Percentiles rank a stretch among this genome's conserved stretches.
These are phyloP conservation scores for Sechiopsis laciniata DNA, from an alignment of 306 rosid species.

Conservation along the genomic window DNA sequence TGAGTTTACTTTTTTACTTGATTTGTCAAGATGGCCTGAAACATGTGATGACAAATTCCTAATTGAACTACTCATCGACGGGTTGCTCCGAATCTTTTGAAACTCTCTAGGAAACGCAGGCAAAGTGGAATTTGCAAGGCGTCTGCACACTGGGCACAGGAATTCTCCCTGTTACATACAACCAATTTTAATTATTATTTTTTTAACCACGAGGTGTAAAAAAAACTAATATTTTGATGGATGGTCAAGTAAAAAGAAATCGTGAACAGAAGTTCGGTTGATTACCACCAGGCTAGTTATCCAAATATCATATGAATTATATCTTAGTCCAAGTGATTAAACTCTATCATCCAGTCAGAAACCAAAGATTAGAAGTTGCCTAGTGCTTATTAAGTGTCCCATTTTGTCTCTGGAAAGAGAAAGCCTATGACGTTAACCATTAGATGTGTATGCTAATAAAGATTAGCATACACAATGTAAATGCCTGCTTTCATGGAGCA, in stretches of 20 bases:
- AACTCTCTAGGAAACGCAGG: slow-evolving; percentile 58
- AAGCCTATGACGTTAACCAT: background rate
- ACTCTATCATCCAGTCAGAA: background rate
- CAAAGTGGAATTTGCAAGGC: slow-evolving; percentile 85
- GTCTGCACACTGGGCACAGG: slow-evolving; percentile 93
- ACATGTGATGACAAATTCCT: slow-evolving; percentile 33
- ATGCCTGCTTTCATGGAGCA: slow-evolving; percentile 13
- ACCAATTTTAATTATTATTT: background rate
- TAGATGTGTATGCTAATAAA: background rate
- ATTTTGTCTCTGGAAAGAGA: background rate
- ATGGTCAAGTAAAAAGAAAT: background rate
- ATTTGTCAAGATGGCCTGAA: slow-evolving; percentile 29
- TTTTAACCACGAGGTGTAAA: no score
- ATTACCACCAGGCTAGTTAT: slow-evolving; percentile 1
- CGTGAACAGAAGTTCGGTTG: background rate
- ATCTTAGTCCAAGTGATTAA: background rate
- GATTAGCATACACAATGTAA: slow-evolving; percentile 1
- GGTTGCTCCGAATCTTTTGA: slow-evolving; percentile 43
- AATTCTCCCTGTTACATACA: slow-evolving; percentile 67
- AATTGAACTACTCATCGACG: slow-evolving; percentile 32
- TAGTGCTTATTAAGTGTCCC: background rate
- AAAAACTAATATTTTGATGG: no score
- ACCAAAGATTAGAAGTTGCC: background rate
- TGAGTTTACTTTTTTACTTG: slow-evolving; percentile 33
- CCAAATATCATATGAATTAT: background rate